A percentile compares a stretch with the other conserved stretches of the same genome.
Conservation (phyloP, 2,329 filamentous ascomycete species). For the Tolypocladium pustulatum region DNA sequence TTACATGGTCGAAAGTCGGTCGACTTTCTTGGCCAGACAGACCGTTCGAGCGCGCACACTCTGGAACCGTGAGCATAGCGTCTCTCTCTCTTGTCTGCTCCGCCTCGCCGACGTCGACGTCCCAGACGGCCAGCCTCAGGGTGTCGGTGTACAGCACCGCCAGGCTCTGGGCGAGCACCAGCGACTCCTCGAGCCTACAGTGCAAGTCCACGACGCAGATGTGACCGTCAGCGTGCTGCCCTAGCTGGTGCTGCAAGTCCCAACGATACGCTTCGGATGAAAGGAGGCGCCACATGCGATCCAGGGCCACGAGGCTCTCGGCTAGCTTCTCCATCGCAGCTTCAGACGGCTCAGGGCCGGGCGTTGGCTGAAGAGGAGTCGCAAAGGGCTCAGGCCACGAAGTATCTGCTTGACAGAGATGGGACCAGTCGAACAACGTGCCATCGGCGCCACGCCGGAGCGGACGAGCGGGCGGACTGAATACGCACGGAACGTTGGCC, state of each 20-base stretch:
- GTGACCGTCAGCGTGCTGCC: conserved; percentile 12
- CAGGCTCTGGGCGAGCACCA: conserved; percentile 22
- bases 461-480: conserved; percentile 26
- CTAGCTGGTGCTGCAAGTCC: conserved; percentile 12
- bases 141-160: conserved; percentile 22
- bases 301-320: conserved; percentile 11
- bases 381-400: background rate
- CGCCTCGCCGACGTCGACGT: background rate
- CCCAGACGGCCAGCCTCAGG: conserved; percentile 5
- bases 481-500: conserved; percentile 27
- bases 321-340: conserved; percentile 8
- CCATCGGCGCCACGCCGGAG: conserved; percentile 2
- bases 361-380: background rate
- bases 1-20: conserved; percentile 18
- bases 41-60: background rate
- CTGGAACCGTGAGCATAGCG: background rate
- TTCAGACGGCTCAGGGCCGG: background rate
- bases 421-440: conserved; percentile 12
- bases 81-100: background rate
- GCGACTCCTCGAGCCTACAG: conserved; percentile 21
- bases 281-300: conserved; percentile 9
- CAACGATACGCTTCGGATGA: conserved; percentile 1
- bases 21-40: background rate
- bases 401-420: background rate
- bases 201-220: conserved; percentile 14